Percentiles rank a stretch among this genome's conserved stretches.
Evolutionary conservation across 148 eudicot species (phyloP).

Genomic region (Camellia granthamiana): DNA sequence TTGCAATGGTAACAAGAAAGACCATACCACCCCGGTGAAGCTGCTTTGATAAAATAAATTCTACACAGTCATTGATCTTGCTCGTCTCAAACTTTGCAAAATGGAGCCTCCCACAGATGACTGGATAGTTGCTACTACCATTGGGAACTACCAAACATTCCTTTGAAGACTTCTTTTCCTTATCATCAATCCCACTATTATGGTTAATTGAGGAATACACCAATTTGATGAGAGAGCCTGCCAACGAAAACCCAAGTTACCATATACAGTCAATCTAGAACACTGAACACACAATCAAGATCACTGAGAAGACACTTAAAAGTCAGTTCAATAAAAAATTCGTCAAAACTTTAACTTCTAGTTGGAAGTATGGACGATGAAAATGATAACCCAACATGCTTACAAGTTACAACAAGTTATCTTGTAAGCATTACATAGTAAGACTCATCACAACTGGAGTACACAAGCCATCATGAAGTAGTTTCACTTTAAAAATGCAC

Average conservation of each 20-base stretch:
- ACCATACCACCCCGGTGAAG: slow-evolving; percentile 55
- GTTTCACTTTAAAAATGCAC: neutral
- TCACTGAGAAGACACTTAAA: neutral
- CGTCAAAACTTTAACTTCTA: neutral
- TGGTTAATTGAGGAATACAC: slow-evolving; percentile 61
- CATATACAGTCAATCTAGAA: neutral
- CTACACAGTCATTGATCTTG: slow-evolving; percentile 79
- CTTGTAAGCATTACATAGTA: neutral
- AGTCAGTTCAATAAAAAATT: neutral
- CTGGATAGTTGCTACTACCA: slow-evolving; percentile 26
- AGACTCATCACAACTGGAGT: neutral
- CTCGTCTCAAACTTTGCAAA: slow-evolving; percentile 82
- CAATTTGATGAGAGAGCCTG: slow-evolving; percentile 88
- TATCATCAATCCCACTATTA: slow-evolving; percentile 24
- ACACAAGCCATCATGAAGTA: neutral
- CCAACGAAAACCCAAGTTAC: slow-evolving; percentile 13
- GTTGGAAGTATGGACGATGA: neutral
- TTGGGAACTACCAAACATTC: slow-evolving; percentile 36
- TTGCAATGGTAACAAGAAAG: neutral
- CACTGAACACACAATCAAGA: slow-evolving; percentile 1
- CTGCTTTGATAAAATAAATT: slow-evolving; percentile 68
- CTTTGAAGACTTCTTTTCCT: slow-evolving; percentile 23
- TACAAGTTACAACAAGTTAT: neutral
- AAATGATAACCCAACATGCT: neutral
- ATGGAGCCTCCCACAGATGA: slow-evolving; percentile 64